Evolutionary conservation across 176 grass and related monocot species (phyloP).

Genomic region (Tillandsia fasciculata): DNA sequence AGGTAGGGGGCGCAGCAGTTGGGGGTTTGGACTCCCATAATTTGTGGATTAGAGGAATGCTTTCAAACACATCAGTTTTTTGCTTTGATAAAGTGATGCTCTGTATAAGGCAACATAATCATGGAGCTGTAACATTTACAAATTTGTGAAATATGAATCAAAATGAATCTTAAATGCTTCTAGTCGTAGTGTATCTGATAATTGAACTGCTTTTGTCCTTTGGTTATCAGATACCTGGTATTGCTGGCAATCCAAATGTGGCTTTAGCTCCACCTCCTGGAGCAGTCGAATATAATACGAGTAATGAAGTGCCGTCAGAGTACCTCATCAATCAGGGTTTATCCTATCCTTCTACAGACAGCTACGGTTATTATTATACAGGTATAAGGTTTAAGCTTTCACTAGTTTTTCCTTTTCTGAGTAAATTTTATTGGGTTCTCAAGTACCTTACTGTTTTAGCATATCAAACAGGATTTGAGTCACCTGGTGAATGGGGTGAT

Average conservation of each 20-base stretch:
- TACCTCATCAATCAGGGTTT: conserved; percentile 48
- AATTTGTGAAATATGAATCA: background rate
- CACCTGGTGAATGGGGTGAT: conserved; percentile 38
- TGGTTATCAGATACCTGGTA: conserved; percentile 50
- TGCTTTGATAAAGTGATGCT: background rate
- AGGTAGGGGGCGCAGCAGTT: too few relatives aligned
- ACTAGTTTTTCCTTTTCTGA: background rate
- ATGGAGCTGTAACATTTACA: background rate
- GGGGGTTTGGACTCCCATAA: too few relatives aligned
- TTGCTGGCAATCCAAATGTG: conserved; percentile 24
- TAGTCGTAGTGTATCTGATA: background rate
- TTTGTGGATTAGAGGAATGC: too few relatives aligned
- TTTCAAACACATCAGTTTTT: conserved; percentile 1
- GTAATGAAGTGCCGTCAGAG: conserved; percentile 26
- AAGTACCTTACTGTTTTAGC: background rate
- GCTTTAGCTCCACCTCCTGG: conserved; percentile 23
- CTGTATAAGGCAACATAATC: background rate
- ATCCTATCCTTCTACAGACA: conserved; percentile 40
- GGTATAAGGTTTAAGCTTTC: conserved; percentile 22
- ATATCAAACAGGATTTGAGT: conserved; percentile 38
- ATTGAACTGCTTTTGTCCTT: background rate
- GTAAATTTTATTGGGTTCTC: background rate
- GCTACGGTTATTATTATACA: conserved; percentile 45
- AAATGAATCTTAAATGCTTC: background rate
- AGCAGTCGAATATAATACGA: conserved; percentile 36